phyloP scores from a whole-genome alignment of 208 protist genomes.

The Leptomonas pyrrhocoris region DNA sequence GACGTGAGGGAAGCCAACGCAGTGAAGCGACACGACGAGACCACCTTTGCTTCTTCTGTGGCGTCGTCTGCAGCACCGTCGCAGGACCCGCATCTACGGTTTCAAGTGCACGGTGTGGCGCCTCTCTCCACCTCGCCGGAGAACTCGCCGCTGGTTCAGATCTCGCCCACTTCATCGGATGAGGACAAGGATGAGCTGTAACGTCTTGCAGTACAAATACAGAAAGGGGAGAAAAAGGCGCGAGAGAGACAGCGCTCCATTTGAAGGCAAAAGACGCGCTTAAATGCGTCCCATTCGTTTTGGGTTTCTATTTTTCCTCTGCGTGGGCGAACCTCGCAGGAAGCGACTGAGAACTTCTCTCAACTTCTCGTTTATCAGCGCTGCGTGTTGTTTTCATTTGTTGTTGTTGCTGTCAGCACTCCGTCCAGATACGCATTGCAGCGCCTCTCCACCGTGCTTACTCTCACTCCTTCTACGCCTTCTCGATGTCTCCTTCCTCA shows the following conservation, averaged over 20 bases:
- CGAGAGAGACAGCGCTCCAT: neutral
- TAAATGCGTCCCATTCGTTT: too few species aligned
- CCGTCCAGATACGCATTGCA: too few species aligned
- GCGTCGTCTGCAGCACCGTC: neutral
- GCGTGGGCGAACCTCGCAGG: too few species aligned
- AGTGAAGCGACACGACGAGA: neutral
- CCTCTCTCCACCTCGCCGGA: neutral
- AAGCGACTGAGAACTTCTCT: too few species aligned
- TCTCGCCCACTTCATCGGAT: constrained; percentile 39
- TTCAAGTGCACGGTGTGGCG: neutral
- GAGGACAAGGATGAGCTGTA: constrained; percentile 14
- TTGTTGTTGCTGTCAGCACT: too few species aligned
- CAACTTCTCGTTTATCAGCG: too few species aligned
- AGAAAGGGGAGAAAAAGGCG: neutral
- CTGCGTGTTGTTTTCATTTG: too few species aligned
- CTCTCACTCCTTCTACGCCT: too few species aligned
- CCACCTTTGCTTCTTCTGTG: neutral
- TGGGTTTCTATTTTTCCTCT: too few species aligned
- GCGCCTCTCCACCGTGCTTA: too few species aligned
- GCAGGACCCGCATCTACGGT: neutral
- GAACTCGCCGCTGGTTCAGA: constrained; percentile 24
- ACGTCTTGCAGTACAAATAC: neutral
- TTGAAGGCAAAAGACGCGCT: neutral
- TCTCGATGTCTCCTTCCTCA: too few species aligned
- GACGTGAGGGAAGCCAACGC: neutral